Conservation (phyloP, 2,329 filamentous ascomycete species). For the Xylaria sp. region DNA sequence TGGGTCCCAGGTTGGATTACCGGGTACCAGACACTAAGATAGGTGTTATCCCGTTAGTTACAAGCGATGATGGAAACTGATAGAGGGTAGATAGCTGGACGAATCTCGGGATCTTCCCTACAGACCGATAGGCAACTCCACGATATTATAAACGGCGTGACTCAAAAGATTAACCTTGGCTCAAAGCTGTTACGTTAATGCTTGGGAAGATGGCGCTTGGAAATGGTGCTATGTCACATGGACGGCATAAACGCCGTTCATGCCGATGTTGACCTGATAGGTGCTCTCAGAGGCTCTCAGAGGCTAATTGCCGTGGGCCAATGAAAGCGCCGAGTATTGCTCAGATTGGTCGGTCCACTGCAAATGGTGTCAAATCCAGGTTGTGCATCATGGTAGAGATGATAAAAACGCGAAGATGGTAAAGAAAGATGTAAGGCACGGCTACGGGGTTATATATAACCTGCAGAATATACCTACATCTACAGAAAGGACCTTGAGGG, state of each 20-base stretch:
- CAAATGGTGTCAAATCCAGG: background rate
- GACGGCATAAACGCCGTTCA: constrained; percentile 6
- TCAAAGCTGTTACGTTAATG: constrained; percentile 2
- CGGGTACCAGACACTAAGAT: background rate
- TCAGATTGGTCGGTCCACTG: background rate
- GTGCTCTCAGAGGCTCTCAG: constrained; percentile 7
- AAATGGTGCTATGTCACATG: constrained; percentile 15
- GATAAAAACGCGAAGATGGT: background rate
- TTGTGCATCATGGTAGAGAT: background rate
- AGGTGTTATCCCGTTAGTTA: constrained; percentile 31
- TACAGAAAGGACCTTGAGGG: constrained; percentile 8
- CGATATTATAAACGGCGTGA: constrained; percentile 23
- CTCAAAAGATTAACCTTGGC: constrained; percentile 13
- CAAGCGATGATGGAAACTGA: constrained; percentile 36
- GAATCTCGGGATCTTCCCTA: constrained; percentile 47
- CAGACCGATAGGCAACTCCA: constrained; percentile 15
- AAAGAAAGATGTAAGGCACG: too few relatives aligned
- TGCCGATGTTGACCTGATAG: background rate
- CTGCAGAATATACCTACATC: background rate
- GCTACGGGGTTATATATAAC: background rate
- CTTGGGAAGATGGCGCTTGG: constrained; percentile 2
- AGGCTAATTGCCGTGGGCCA: constrained; percentile 18
- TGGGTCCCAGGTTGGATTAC: background rate
- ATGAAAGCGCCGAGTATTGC: background rate
- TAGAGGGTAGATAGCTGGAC: constrained; percentile 40